Evolutionary conservation across 192 early-diverging fungal genomes (phyloP).

Genomic region (Umbelopsis vinacea): DNA sequence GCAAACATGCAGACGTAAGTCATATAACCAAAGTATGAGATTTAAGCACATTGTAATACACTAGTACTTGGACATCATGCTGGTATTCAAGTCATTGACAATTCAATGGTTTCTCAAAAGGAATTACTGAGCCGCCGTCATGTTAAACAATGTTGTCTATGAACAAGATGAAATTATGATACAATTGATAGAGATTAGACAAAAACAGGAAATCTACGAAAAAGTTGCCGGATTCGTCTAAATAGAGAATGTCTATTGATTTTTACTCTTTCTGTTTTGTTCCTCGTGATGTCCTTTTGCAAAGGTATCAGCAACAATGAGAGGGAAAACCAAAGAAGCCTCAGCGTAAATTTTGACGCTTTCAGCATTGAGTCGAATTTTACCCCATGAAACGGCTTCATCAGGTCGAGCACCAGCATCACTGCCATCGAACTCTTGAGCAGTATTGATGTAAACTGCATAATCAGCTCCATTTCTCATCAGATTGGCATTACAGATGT

Average conservation of each 20-base stretch:
- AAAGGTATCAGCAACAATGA: conserved; percentile 96
- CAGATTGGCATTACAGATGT: conserved; percentile 98
- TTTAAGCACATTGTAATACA: too few relatives aligned
- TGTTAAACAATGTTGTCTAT: too few relatives aligned
- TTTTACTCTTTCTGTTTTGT: not conserved
- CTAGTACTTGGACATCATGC: too few relatives aligned
- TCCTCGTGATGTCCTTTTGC: conserved; percentile 61
- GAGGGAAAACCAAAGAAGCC: conserved; percentile 89
- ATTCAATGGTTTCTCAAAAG: too few relatives aligned
- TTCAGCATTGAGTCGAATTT: conserved; percentile 82
- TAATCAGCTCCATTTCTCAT: conserved; percentile 99
- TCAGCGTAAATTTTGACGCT: conserved; percentile 95
- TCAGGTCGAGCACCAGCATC: conserved; percentile 98
- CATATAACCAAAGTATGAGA: too few relatives aligned
- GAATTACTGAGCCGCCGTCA: too few relatives aligned
- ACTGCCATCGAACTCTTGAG: conserved; percentile 97
- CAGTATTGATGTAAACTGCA: conserved; percentile 96
- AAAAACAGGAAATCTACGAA: not conserved
- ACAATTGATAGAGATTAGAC: too few relatives aligned
- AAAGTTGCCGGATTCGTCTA: not conserved
- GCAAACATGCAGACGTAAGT: too few relatives aligned
- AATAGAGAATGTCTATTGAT: not conserved
- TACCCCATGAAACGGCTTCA: conserved; percentile 98
- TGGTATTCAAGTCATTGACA: too few relatives aligned
- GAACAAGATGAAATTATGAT: too few relatives aligned